Percentiles rank a stretch among this genome's conserved stretches.
Evolutionary conservation across 176 grass and related monocot genomes (phyloP).

Genomic region (Paspalum notatum): DNA sequence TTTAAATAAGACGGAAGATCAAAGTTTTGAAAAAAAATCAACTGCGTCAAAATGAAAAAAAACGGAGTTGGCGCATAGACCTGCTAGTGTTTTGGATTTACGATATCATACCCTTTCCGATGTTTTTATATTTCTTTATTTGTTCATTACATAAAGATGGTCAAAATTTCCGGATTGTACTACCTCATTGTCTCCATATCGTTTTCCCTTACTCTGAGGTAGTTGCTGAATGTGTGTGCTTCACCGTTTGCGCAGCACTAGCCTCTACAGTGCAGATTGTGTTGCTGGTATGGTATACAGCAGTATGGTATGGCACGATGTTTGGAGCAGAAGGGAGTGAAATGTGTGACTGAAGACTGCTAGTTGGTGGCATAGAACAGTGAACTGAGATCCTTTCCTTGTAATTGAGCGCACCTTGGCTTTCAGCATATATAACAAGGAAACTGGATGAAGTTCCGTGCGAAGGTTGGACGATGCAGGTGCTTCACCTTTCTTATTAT

Average conservation of each 20-base stretch:
- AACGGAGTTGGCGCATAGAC: too few relatives aligned
- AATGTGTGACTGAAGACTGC: background rate
- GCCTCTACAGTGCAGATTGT: background rate
- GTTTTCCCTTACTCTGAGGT: too few relatives aligned
- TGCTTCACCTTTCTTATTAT: background rate
- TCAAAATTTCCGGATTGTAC: too few relatives aligned
- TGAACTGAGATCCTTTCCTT: background rate
- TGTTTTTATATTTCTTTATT: too few relatives aligned
- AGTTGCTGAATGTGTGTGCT: background rate
- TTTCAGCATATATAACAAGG: background rate
- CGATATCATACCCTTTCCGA: too few relatives aligned
- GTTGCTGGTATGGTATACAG: background rate
- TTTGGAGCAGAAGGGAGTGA: background rate
- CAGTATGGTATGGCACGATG: background rate
- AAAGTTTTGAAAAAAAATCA: too few relatives aligned
- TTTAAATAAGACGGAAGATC: too few relatives aligned
- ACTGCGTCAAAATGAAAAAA: too few relatives aligned
- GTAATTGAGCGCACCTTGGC: background rate
- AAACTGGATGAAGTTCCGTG: background rate
- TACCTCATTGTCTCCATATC: too few relatives aligned
- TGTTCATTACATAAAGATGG: too few relatives aligned
- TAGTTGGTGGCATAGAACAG: background rate
- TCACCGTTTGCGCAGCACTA: background rate
- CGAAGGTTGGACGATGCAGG: background rate
- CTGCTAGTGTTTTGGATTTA: too few relatives aligned